phyloP scores from a whole-genome alignment of 1,139 yeast genomes.

The Saccharomycopsis crataegensis region DNA sequence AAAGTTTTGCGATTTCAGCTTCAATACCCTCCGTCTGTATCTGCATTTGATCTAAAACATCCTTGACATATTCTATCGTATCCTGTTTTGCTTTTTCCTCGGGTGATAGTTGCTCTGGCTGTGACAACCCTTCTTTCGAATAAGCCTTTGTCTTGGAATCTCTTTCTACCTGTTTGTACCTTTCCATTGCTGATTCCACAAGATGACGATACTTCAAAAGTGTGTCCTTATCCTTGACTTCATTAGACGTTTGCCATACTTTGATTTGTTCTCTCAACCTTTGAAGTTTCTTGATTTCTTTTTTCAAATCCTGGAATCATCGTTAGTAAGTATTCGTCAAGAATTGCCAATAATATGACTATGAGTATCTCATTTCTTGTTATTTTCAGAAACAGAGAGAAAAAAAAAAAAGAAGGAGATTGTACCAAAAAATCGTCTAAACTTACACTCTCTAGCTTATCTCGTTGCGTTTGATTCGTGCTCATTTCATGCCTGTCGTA shows the following conservation, averaged over 20 bases:
- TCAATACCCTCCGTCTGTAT: conserved; percentile 58
- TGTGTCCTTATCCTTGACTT: conserved; percentile 61
- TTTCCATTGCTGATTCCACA: conserved; percentile 77
- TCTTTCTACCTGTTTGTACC: conserved; percentile 70
- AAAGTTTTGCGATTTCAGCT: conserved; percentile 46
- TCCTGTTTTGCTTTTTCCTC: conserved; percentile 54
- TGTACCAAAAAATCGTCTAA: not conserved
- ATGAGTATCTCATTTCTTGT: not conserved
- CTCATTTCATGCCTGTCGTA: conserved; percentile 61
- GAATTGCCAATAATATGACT: not conserved
- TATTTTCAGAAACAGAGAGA: not conserved
- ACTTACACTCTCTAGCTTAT: conserved; percentile 46
- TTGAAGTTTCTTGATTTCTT: conserved; percentile 68
- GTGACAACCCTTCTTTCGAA: conserved; percentile 51
- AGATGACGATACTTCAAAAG: conserved; percentile 54
- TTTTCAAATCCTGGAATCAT: conserved; percentile 48
- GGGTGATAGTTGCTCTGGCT: conserved; percentile 48
- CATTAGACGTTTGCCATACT: conserved; percentile 67
- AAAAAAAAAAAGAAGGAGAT: not conserved
- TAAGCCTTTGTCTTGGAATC: conserved; percentile 70
- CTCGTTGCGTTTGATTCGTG: conserved; percentile 61
- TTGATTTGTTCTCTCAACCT: conserved; percentile 71
- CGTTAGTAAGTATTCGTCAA: not conserved
- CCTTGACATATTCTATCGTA: conserved; percentile 51
- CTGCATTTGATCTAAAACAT: conserved; percentile 53